Evolutionary conservation across 1,284 basidiomycete species (phyloP).

Genomic region (Leccinum subfulvum): DNA sequence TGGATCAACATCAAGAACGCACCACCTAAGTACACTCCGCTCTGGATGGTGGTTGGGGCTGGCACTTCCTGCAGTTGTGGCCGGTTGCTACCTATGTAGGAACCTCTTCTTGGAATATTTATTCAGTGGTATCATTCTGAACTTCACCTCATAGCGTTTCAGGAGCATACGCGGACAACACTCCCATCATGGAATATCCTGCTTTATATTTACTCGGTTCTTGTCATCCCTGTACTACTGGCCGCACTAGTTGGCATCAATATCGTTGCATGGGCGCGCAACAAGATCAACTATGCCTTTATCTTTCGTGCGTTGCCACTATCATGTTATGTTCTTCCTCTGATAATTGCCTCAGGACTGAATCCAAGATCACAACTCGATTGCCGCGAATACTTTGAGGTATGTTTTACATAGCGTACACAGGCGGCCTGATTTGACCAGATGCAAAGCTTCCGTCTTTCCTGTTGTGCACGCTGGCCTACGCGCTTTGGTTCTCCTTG

Average conservation of each 20-base stretch:
- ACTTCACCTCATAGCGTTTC: conserved; percentile 48
- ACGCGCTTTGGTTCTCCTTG: conserved; percentile 87
- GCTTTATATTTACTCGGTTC: conserved; percentile 77
- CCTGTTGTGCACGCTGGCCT: conserved; percentile 73
- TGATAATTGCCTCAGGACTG: conserved; percentile 51
- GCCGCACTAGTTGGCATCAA: conserved; percentile 80
- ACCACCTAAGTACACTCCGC: conserved; percentile 77
- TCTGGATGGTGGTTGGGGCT: conserved; percentile 79
- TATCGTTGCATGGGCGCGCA: conserved; percentile 71
- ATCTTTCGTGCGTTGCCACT: conserved; percentile 68
- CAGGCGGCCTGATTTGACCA: conserved; percentile 1
- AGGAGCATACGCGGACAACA: conserved; percentile 49
- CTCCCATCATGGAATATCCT: conserved; percentile 77
- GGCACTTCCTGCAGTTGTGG: conserved; percentile 71
- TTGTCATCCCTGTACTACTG: conserved; percentile 78
- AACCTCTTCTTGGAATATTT: not conserved
- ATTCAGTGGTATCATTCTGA: not conserved
- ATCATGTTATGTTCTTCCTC: not conserved
- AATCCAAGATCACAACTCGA: conserved; percentile 77
- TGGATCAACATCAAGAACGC: conserved; percentile 53
- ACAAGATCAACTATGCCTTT: conserved; percentile 87
- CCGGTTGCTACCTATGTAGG: conserved; percentile 71
- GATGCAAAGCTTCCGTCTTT: conserved; percentile 70
- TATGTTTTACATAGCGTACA: conserved; percentile 28
- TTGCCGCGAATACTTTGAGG: conserved; percentile 81